Evolutionary conservation across 179 eudicot species (phyloP), one percentile per base, ranked within the genome.

Genomic region (Heliamphora pulchella): DNA sequence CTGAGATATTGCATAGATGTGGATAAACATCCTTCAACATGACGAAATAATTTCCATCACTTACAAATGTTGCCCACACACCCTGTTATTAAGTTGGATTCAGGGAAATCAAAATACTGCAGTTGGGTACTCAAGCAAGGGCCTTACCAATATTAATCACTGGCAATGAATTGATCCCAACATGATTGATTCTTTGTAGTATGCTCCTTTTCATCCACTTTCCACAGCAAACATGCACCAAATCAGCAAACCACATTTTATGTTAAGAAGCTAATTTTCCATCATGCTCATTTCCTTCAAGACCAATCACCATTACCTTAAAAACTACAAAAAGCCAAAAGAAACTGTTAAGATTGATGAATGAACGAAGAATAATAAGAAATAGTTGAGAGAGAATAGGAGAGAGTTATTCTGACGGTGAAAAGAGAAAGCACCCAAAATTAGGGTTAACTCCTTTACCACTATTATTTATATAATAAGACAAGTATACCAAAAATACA

Each of bases 241-340:
- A 65, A 20, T 63, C 83, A 15, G 9, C 48, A 75, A 75, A 54
- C 83, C 68, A 22, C 79, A 80, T 80, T 50, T 65, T 75, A 15
- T 10, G 44, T 80, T 18, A 51, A 22, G 76, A 76, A 53, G 17
- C 17, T 0, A 64, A 53, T 3, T 62, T 62, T 18, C 1, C 65
- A 15, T 74, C 74, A 73, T 65, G 46, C 44, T 3, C 82, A 54
- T 55, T 66, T 22, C 20, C 46, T 46, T 65, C 68, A 53, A 74
- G 61, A 77, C 43, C n/a, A 41, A 55, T 77, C 70, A 77, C 71
- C 55, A n/a, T 11, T 9, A 18, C n/a, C 4, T 41, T n/a, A 44
- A 76, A 44, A 59, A 58, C 50, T 17, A 20, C 50, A 6, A 2
- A 59, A 62, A 62, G 44, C 69, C 70, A 62, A 46, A 69, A 69